phyloP scores from a whole-genome alignment of 2,329 filamentous ascomycete species.

The Botrytis hyacinthi region DNA sequence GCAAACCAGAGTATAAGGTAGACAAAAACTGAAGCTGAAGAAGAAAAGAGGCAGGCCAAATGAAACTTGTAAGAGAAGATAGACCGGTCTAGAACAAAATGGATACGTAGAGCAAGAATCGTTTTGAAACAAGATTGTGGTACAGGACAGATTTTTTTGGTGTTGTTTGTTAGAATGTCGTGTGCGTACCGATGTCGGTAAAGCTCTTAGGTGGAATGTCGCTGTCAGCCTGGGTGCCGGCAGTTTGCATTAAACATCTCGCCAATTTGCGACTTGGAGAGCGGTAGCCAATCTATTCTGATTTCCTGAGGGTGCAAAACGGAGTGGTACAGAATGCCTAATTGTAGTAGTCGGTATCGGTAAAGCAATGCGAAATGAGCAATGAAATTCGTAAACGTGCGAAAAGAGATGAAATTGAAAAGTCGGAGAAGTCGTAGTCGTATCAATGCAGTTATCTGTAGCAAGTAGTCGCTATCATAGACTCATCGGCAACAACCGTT shows the following conservation, averaged over 20 bases:
- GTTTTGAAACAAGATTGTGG: background rate
- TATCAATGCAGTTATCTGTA: background rate
- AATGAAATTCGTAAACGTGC: constrained; percentile 5
- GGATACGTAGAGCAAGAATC: background rate
- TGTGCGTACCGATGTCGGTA: background rate
- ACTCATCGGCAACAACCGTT: background rate
- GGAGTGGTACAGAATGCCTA: background rate
- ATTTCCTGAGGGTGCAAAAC: background rate
- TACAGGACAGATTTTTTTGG: background rate
- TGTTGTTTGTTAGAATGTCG: background rate
- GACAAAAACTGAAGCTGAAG: background rate
- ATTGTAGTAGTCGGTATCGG: background rate
- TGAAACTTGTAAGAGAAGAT: background rate
- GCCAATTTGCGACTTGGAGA: background rate
- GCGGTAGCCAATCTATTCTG: background rate
- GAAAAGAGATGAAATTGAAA: background rate
- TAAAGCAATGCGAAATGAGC: constrained; percentile 1
- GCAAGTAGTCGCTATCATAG: background rate
- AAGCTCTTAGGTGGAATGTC: background rate
- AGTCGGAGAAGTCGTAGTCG: background rate
- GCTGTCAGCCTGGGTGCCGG: background rate
- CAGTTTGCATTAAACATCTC: background rate
- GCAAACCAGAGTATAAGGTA: background rate
- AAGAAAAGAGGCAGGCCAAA: background rate
- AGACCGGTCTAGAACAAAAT: background rate